phyloP scores from a whole-genome alignment of 768 basidiomycete species.

The Inosperma sp. region DNA sequence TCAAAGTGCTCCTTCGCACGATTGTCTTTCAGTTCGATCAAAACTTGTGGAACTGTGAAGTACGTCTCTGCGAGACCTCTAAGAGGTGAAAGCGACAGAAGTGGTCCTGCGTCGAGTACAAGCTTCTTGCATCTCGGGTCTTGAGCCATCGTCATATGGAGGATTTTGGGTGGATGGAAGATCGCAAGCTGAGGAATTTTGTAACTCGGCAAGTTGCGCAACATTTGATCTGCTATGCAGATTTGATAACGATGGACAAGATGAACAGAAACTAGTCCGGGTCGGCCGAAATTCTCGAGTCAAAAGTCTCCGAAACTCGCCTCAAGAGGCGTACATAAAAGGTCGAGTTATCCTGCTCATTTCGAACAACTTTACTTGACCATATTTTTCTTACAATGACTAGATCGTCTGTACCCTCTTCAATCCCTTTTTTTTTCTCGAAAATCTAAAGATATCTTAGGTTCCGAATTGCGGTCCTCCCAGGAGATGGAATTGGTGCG shows the following conservation, averaged over 20 bases:
- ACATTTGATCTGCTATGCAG: no score
- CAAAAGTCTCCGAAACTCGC: no score
- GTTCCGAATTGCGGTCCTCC: slow-evolving; percentile 83
- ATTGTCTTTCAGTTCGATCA: slow-evolving; percentile 85
- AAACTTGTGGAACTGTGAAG: slow-evolving; percentile 84
- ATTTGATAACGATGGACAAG: not conserved
- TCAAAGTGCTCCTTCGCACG: slow-evolving; percentile 85
- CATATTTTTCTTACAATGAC: not conserved
- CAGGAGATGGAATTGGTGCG: slow-evolving; percentile 96
- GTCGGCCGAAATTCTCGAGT: slow-evolving; percentile 26
- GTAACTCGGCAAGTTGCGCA: no score
- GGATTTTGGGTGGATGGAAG: not conserved
- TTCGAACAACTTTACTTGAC: not conserved
- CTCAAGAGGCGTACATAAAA: not conserved
- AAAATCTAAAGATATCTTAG: slow-evolving; percentile 34
- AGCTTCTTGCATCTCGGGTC: slow-evolving; percentile 64
- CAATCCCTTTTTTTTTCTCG: slow-evolving; percentile 32
- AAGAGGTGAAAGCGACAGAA: slow-evolving; percentile 84
- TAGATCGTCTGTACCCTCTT: slow-evolving; percentile 3
- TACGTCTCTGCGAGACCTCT: slow-evolving; percentile 85
- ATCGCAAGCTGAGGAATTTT: not conserved
- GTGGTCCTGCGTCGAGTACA: slow-evolving; percentile 90
- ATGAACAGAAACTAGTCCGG: not conserved
- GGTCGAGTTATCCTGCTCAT: not conserved
- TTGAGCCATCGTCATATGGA: slow-evolving; percentile 24